Conservation (phyloP, 1,139 yeast species). For the Pichia sp. region DNA sequence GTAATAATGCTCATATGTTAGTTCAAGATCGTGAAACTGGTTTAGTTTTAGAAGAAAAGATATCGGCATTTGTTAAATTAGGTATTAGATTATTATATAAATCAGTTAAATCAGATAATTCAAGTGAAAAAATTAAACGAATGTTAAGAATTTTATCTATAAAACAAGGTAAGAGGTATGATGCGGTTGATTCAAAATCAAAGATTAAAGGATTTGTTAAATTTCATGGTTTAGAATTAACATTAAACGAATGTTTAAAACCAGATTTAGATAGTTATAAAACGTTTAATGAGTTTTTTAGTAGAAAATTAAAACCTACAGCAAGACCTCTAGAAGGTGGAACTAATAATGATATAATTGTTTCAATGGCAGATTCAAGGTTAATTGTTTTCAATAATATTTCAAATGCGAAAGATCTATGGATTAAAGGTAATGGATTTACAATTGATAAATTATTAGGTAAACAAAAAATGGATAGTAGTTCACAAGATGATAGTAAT, state of each 20-base stretch:
- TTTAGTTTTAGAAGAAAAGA: conserved; percentile 81
- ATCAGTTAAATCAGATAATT: conserved; percentile 55
- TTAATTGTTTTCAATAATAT: conserved; percentile 65
- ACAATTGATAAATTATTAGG: conserved; percentile 56
- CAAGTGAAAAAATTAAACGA: conserved; percentile 37
- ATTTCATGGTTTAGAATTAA: conserved; percentile 63
- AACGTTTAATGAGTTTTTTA: conserved; percentile 87
- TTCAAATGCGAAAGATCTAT: conserved; percentile 61
- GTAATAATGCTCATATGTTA: conserved; percentile 86
- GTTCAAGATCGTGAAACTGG: conserved; percentile 93
- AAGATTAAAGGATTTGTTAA: conserved; percentile 74
- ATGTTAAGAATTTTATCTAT: conserved; percentile 60
- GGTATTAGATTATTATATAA: conserved; percentile 83
- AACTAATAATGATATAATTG: conserved; percentile 33
- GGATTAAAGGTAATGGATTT: conserved; percentile 88
- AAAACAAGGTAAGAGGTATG: conserved; percentile 83
- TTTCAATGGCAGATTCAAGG: conserved; percentile 88
- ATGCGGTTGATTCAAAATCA: conserved; percentile 54
- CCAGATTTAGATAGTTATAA: conserved; percentile 45
- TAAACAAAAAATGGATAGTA: conserved; percentile 33
- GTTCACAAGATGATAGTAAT: conserved; percentile 21
- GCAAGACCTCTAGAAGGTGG: conserved; percentile 67
- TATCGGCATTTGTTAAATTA: conserved; percentile 79
- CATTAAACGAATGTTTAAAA: conserved; percentile 55
- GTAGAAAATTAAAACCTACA: conserved; percentile 64